phyloP scores from a whole-genome alignment of 2,329 filamentous ascomycete species.

The Ophiosphaerella herpotricha region DNA sequence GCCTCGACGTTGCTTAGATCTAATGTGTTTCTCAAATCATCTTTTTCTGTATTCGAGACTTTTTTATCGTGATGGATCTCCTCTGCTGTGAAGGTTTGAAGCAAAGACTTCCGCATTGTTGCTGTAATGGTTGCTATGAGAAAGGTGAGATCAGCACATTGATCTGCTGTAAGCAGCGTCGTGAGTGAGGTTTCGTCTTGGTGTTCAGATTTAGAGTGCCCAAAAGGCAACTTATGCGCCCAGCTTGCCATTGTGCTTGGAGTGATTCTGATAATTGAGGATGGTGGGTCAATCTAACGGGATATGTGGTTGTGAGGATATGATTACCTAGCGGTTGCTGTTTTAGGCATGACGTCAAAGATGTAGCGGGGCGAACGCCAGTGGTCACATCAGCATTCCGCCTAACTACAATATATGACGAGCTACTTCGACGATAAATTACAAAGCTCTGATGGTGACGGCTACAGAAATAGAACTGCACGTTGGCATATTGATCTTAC shows the following conservation, averaged over 20 bases:
- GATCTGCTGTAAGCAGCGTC: constrained; percentile 51
- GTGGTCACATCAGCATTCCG: not conserved
- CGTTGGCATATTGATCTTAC: constrained; percentile 1
- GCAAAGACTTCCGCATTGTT: constrained; percentile 52
- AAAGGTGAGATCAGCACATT: constrained; percentile 54
- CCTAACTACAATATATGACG: not conserved
- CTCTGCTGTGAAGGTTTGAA: constrained; percentile 48
- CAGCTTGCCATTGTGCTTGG: constrained; percentile 30
- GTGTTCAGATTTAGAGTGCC: constrained; percentile 35
- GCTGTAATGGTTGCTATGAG: constrained; percentile 55
- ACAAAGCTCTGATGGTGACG: not conserved
- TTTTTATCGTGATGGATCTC: constrained; percentile 22
- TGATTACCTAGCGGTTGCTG: constrained; percentile 5
- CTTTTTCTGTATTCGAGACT: constrained; percentile 26
- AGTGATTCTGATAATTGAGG: not conserved
- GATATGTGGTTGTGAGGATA: not conserved
- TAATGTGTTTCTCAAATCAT: constrained; percentile 26
- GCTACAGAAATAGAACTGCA: not conserved
- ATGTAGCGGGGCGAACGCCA: constrained; percentile 13
- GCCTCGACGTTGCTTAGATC: constrained; percentile 30
- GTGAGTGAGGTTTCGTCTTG: constrained; percentile 47
- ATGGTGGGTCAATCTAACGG: not conserved
- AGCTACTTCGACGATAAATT: not conserved
- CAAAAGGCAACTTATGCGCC: constrained; percentile 41
- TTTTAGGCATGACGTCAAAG: constrained; percentile 24